Evolutionary conservation across 306 rosid genomes (phyloP).

Genomic region (Fragaria iinumae): DNA sequence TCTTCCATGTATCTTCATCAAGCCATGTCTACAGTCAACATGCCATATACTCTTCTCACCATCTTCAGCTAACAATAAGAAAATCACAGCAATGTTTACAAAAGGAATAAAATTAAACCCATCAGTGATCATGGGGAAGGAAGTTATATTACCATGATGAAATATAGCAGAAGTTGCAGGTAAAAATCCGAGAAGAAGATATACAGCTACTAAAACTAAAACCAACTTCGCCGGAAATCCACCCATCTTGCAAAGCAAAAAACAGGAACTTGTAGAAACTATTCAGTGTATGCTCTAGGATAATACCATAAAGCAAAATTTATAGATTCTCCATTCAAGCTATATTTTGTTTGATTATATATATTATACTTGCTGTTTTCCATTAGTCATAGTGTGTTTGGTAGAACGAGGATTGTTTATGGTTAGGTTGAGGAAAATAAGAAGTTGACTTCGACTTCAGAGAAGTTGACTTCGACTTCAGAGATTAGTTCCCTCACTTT

Average conservation of each 20-base stretch:
- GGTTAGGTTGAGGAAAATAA: not conserved
- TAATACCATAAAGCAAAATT: not conserved
- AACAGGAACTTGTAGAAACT: not conserved
- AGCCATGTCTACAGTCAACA: slow-evolving; percentile 7
- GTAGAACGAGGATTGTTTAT: not conserved
- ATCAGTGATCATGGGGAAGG: not conserved
- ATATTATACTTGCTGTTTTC: not conserved
- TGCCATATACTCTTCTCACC: slow-evolving; percentile 1
- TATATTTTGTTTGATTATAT: not conserved
- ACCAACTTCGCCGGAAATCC: slow-evolving; percentile 10
- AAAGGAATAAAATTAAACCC: not conserved
- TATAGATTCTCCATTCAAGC: not conserved
- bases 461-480: not conserved
- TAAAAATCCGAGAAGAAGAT: slow-evolving; percentile 15
- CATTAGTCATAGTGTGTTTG: not conserved
- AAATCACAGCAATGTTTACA: not conserved
- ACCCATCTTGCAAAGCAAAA: slow-evolving; percentile 8
- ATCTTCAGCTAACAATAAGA: slow-evolving; percentile 3
- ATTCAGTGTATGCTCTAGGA: not conserved
- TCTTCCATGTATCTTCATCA: not conserved
- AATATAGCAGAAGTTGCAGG: slow-evolving; percentile 4
- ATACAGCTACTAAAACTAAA: not conserved
- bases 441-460: not conserved
- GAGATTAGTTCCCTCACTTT: not conserved
- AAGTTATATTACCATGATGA: slow-evolving; percentile 5